phyloP scores from a whole-genome alignment of 1,284 basidiomycete species.

The Trichosporon ovoides region DNA sequence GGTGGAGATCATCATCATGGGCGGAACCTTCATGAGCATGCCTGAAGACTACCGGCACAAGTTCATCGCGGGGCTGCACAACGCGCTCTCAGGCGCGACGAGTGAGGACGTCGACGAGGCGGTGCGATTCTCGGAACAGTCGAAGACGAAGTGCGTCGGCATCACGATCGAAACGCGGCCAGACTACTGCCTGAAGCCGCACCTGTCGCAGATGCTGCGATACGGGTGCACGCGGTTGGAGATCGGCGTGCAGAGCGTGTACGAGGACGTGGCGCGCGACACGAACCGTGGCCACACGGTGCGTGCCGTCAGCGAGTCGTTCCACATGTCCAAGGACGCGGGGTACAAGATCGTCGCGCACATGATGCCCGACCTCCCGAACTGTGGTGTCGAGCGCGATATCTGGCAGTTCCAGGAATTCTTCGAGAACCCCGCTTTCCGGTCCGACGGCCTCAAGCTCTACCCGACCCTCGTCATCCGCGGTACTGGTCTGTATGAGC shows the following conservation, averaged over 20 bases:
- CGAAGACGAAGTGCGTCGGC: constrained; percentile 96
- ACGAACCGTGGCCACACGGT: constrained; percentile 98
- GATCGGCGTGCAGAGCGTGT: constrained; percentile 97
- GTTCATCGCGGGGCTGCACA: constrained; percentile 95
- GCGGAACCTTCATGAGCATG: constrained; percentile 99
- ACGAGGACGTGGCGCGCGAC: constrained; percentile 97
- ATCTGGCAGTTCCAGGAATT: constrained; percentile 92
- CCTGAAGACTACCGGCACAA: constrained; percentile 89
- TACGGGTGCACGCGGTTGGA: constrained; percentile 98
- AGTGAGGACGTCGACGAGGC: constrained; percentile 93
- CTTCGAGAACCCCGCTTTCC: constrained; percentile 97
- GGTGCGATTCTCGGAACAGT: constrained; percentile 94
- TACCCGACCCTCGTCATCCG: constrained; percentile 98
- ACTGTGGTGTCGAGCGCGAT: constrained; percentile 94
- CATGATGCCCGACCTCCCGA: constrained; percentile 98
- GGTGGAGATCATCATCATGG: constrained; percentile 99
- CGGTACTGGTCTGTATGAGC: constrained; percentile 92
- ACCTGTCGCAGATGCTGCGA: constrained; percentile 96
- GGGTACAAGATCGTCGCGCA: constrained; percentile 99
- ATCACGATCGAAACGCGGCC: constrained; percentile 99
- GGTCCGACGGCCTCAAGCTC: constrained; percentile 95
- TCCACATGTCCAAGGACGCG: constrained; percentile 97
- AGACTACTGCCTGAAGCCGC: constrained; percentile 95
- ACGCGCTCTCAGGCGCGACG: constrained; percentile 92
- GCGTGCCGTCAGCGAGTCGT: constrained; percentile 92